Percentiles rank a stretch among this genome's conserved stretches.
phyloP scores from a whole-genome alignment of 176 grass and related monocot species.

The Cymbopogon citratus region DNA sequence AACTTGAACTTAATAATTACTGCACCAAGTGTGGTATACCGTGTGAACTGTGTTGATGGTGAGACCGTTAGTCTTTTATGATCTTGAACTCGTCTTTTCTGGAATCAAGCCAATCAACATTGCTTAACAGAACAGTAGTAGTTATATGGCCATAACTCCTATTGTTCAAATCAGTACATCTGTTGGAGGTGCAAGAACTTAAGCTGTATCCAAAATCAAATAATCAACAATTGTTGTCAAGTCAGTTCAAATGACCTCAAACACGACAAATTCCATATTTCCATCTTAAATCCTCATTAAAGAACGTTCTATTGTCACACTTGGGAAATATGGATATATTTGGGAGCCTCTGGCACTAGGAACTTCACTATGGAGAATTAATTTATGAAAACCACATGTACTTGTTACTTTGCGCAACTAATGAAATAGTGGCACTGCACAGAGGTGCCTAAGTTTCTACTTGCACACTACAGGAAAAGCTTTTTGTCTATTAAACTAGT shows the following conservation, averaged over 20 bases:
- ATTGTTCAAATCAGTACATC: not conserved
- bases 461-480: not conserved
- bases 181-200: conserved; percentile 6
- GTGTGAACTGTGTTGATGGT: conserved; percentile 62
- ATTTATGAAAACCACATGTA: conserved; percentile 1
- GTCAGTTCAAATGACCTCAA: not conserved
- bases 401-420: not conserved
- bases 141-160: not conserved
- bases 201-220: not conserved
- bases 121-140: not conserved
- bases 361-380: not conserved
- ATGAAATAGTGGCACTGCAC: not conserved
- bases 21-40: conserved; percentile 95
- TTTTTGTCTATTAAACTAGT: not conserved
- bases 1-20: conserved; percentile 97
- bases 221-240: not conserved
- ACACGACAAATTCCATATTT: not conserved
- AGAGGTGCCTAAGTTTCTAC: not conserved
- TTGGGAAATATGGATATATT: not conserved
- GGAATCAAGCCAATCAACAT: not conserved
- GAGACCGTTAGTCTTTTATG: conserved; percentile 63
- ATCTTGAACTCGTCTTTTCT: not conserved
- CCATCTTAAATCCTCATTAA: conserved; percentile 2
- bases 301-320: not conserved
- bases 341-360: no score